Evolutionary conservation across 495 filamentous ascomycete species (phyloP).

Genomic region (Penicillium coprophilum): DNA sequence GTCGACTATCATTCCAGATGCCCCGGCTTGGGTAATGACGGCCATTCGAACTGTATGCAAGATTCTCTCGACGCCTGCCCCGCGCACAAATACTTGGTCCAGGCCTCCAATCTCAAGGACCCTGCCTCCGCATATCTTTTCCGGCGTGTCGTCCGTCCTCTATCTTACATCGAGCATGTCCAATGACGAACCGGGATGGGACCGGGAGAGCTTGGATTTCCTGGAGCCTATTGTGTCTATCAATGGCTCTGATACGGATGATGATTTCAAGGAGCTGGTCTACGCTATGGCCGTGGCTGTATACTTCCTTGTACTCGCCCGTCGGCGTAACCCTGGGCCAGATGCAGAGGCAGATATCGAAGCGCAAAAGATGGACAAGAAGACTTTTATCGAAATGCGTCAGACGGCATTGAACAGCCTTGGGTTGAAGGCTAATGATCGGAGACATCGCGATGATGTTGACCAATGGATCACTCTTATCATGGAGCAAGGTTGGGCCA

Average conservation of each 20-base stretch:
- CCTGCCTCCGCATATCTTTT: constrained; percentile 62
- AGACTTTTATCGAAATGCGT: constrained; percentile 50
- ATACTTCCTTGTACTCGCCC: constrained; percentile 59
- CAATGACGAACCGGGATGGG: constrained; percentile 35
- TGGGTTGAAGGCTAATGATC: constrained; percentile 34
- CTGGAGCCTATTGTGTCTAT: constrained; percentile 38
- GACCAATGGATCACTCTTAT: constrained; percentile 59
- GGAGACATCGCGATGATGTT: constrained; percentile 52
- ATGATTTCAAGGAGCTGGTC: constrained; percentile 45
- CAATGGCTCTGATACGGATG: constrained; percentile 31
- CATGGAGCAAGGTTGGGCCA: constrained; percentile 59
- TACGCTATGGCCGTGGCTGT: constrained; percentile 60
- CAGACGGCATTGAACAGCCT: constrained; percentile 45
- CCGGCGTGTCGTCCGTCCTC: constrained; percentile 60
- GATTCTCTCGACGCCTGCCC: constrained; percentile 54
- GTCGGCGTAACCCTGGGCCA: constrained; percentile 36
- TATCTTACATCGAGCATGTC: constrained; percentile 37
- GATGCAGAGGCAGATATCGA: constrained; percentile 24
- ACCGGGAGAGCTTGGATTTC: constrained; percentile 40
- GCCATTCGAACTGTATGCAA: constrained; percentile 66
- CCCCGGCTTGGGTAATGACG: constrained; percentile 67
- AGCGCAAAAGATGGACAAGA: constrained; percentile 45
- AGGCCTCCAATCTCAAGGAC: constrained; percentile 47
- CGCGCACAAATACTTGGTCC: constrained; percentile 46
- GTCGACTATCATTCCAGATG: constrained; percentile 42